Conservation (phyloP, 768 basidiomycete species). For the Tulasnella sp. region DNA sequence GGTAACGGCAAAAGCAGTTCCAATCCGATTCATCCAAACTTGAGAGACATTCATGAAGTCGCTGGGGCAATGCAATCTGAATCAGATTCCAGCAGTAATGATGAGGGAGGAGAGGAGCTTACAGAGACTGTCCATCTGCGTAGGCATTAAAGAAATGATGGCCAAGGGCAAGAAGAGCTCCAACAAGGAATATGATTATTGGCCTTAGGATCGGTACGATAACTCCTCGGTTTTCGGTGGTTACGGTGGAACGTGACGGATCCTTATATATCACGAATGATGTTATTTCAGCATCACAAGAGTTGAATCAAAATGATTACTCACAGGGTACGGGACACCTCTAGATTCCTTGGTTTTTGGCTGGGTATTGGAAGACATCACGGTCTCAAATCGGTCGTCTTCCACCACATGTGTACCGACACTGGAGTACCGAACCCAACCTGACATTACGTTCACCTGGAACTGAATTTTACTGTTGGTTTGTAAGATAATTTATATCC, state of each 20-base stretch:
- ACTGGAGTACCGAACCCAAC: background rate
- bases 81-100: background rate
- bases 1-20: background rate
- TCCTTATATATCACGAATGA: background rate
- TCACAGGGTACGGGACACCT: background rate
- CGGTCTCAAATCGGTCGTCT: background rate
- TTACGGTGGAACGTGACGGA: background rate
- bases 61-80: background rate
- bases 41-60: background rate
- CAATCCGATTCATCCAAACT: background rate
- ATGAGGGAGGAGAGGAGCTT: background rate
- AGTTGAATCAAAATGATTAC: background rate
- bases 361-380: no score
- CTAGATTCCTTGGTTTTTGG: background rate
- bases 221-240: background rate
- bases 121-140: slow-evolving; percentile 1
- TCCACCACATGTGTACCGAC: background rate
- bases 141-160: background rate
- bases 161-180: background rate
- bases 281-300: background rate
- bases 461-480: background rate
- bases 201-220: background rate
- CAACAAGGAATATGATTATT: background rate
- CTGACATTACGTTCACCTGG: background rate
- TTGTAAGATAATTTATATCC: background rate